Evolutionary conservation across 1,139 yeast species (phyloP).

Genomic region (Suhomyces wounanorum): DNA sequence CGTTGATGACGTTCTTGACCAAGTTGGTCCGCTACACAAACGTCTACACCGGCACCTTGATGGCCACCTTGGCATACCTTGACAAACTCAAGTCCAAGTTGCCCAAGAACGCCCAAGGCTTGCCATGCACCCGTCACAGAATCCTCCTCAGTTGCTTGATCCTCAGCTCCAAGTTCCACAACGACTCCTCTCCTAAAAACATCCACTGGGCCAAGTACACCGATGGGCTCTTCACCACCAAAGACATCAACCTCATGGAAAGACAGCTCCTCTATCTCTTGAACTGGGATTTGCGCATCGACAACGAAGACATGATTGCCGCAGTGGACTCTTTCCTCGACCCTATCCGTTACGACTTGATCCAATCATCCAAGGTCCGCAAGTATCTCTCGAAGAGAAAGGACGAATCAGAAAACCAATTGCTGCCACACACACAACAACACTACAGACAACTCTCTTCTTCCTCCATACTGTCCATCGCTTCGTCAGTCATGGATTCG

Average conservation of each 20-base stretch:
- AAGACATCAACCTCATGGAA: conserved; percentile 79
- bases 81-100: conserved; percentile 59
- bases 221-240: conserved; percentile 65
- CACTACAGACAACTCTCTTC: conserved; percentile 36
- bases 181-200: conserved; percentile 76
- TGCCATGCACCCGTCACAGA: conserved; percentile 78
- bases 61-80: conserved; percentile 70
- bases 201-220: conserved; percentile 78
- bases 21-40: conserved; percentile 70
- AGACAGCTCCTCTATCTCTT: conserved; percentile 68
- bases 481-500: conserved; percentile 19
- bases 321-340: conserved; percentile 55
- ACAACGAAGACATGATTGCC: conserved; percentile 52
- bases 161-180: conserved; percentile 70
- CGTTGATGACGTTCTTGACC: conserved; percentile 72
- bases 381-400: conserved; percentile 24
- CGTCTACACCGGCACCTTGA: conserved; percentile 74
- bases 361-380: conserved; percentile 42
- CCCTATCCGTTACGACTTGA: conserved; percentile 63
- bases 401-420: conserved; percentile 1
- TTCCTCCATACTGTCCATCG: conserved; percentile 25
- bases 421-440: conserved; percentile 8
- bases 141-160: conserved; percentile 73
- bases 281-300: conserved; percentile 68
- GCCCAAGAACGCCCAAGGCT: conserved; percentile 72